These are phyloP conservation scores for Lasiosphaeria hispida DNA, from an alignment of 495 filamentous ascomycete species.

Conservation along the genomic window DNA sequence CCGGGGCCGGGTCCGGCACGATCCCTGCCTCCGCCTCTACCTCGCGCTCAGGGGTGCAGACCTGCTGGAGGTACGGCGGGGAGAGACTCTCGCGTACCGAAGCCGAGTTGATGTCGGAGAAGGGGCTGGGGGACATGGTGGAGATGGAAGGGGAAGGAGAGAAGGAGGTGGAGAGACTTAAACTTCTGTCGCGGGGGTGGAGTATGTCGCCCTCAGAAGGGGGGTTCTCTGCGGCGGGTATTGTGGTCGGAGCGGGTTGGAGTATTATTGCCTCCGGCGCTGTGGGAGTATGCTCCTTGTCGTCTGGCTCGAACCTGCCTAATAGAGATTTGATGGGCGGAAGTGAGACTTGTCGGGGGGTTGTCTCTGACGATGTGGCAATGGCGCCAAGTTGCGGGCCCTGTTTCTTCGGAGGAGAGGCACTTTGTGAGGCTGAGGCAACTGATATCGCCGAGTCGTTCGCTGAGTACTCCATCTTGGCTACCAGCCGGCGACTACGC, in stretches of 20 bases:
- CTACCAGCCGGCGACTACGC: neutral
- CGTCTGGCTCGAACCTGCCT: neutral
- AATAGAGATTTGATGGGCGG: neutral
- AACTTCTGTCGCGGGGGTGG: neutral
- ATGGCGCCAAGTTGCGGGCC: neutral
- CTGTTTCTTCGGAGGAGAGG: slow-evolving; percentile 2
- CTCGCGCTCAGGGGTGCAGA: neutral
- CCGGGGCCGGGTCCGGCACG: neutral
- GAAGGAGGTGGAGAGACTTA: neutral
- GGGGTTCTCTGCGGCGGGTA: neutral
- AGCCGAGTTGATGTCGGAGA: neutral
- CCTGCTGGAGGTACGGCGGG: slow-evolving; percentile 7
- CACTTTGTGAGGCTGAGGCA: neutral
- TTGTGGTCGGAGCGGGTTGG: neutral
- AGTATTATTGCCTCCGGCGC: neutral
- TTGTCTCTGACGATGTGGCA: slow-evolving; percentile 4
- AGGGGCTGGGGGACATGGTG: slow-evolving; percentile 4
- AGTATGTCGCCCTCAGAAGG: neutral
- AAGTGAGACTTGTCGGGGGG: neutral
- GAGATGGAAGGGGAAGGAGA: slow-evolving; percentile 12
- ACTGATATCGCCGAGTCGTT: slow-evolving; percentile 10
- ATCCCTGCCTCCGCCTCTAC: neutral
- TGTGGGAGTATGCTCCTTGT: neutral
- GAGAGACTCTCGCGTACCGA: slow-evolving; percentile 14
- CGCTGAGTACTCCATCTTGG: slow-evolving; percentile 16